Conservation (phyloP, 164 flowering plant species). For the Tinospora cordifolia region DNA sequence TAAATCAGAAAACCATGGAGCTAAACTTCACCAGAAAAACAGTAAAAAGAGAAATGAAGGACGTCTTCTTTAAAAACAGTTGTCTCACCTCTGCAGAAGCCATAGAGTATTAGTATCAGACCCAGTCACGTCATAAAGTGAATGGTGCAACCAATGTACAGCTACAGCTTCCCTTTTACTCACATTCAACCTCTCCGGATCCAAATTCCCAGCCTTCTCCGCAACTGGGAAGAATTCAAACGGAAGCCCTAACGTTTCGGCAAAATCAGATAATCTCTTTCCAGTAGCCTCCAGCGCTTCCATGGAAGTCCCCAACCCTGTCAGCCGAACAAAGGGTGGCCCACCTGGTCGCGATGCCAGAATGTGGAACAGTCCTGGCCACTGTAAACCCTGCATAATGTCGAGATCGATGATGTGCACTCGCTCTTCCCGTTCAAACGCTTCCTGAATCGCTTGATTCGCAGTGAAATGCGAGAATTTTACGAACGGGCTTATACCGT, state of each 20-base stretch:
- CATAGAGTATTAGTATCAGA: conserved; percentile 74
- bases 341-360: conserved; percentile 90
- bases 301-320: conserved; percentile 74
- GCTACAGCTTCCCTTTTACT: conserved; percentile 90
- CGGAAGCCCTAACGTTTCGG: conserved; percentile 76
- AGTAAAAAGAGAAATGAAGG: too few relatives aligned
- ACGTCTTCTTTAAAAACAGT: too few relatives aligned
- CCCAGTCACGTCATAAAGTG: conserved; percentile 89
- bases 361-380: conserved; percentile 95
- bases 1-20: too few relatives aligned
- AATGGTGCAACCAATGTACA: conserved; percentile 95
- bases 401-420: conserved; percentile 95
- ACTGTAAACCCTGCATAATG: conserved; percentile 95
- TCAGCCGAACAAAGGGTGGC: conserved; percentile 74
- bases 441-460: conserved; percentile 92
- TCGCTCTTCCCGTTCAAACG: conserved; percentile 85
- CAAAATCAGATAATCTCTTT: conserved; percentile 83
- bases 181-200: conserved; percentile 61
- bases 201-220: conserved; percentile 76
- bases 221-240: conserved; percentile 85
- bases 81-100: conserved; percentile 76
- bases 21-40: too few relatives aligned
- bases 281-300: conserved; percentile 90
- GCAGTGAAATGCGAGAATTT: conserved; percentile 98
- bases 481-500: conserved; percentile 93